Base-by-base conservation (phyloP, 1,139 yeast genomes). In the Arxiozyma telluris region DNA sequence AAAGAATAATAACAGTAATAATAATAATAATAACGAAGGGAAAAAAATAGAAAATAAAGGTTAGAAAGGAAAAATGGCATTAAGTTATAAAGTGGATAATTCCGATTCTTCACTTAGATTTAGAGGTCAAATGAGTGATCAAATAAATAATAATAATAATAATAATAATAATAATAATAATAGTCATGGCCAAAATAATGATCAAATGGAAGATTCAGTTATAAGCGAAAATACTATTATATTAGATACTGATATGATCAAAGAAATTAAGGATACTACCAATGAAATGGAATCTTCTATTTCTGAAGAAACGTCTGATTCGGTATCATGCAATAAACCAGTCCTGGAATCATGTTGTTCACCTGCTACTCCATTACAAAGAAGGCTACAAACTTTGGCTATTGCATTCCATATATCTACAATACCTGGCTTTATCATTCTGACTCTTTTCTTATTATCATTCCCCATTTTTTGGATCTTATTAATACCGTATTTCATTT, bases 351-450 rank as follows among this genome's bases (percentile, higher is more conserved):
- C 50, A 1, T 62, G 64, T 53, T 76, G 61, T 67, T 62, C 57
- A 55, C 53, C 52, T 51, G 61, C 57, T 44, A 79, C 82, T 0
- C 87, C 91, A 1, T 60, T 81, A 54, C 64, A 71, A 23, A 75
- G 85, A 58, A 71, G 96, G 52, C 66, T 85, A 39, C 86, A 89
- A 64, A 88, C 93, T 0, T 64, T 84, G 4, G 84, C 84, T 0
- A 82, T 91, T 22, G 76, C 87, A 4, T 81, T 88, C 82, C 96
- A 90, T 68, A 81, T 87, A 3, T 75, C 87, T 27, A 77, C 88
- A 4, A 83, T 91, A 47, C 89, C 94, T 0, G 65, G 78, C 1
- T 79, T 82, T 57, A 65, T 77, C 1, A 71, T 82, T 11, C 58
- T 82, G 12, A 79, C 86, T 59, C 71, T 86, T 50, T 68, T 85